Evolutionary conservation across 1,284 basidiomycete species (phyloP), one percentile per base, ranked within the genome.

Genomic region (Rhodotorula sp.): DNA sequence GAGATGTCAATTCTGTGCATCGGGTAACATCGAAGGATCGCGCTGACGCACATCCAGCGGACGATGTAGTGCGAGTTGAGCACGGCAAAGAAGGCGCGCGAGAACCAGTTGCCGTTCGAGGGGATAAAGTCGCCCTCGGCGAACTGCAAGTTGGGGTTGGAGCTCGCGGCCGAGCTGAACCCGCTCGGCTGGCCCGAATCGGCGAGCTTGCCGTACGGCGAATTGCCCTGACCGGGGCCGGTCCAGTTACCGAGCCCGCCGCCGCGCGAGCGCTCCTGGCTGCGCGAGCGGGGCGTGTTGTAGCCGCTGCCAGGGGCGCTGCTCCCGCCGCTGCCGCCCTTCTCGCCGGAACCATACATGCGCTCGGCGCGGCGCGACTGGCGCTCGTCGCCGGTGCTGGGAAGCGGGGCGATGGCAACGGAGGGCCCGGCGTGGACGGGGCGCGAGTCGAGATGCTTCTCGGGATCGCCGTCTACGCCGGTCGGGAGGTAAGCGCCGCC

Each of bases 11-110:
- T 37, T 1, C 1, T 5, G 25, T 48, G 27, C 29, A 92, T 0
- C 91, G 79, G 12, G 91, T 37, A 80, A 87, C 51, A 91, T 82
- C 44, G 27, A 91, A 81, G 7, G 90, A 90, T n/a, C n/a, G 32
- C 92, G 77, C 92, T 91, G 83, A 90, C 92, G 36, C 92, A 76
- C 46, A 87, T 84, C 91, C 91, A 94, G 60, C 92, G 87, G 29
- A 91, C 88, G 63, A 92, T 84, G 79, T 93, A 89, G 22, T 72
- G 74, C 44, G 72, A 74, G 59, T 73, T 66, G 63, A 75, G 68
- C 50, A 79, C 60, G 34, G 66, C 69, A 27, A 76, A 67, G 58
- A 75, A 71, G 32, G 72, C 63, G 22, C 72, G 64, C 4, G 71
- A 70, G 64, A 78, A 78, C 69, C 67, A 71, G 54, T 73, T 73